Base-by-base conservation (phyloP, 2,329 filamentous ascomycete genomes). In the Diaporthe australafricana region DNA sequence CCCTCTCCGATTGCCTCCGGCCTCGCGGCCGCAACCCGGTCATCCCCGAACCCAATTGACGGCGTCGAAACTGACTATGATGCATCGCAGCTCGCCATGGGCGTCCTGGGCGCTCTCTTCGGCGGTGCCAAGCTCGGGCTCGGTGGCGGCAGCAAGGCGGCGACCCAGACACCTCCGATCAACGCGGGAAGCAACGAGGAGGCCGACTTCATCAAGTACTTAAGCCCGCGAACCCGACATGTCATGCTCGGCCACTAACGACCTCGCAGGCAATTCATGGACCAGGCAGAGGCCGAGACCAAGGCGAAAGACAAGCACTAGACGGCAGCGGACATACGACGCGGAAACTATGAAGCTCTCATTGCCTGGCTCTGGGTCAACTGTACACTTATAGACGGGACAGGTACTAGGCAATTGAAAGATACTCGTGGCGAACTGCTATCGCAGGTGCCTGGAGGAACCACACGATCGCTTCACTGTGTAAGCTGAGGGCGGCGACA, bases 131-230 rank as follows among this genome's bases (percentile, higher is more conserved):
- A 86, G 80, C 77, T 83, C 48, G 81, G 83, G 68, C 72, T 83
- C 70, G 80, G 83, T 62, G 85, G 88, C 73, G 80, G 84, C 79
- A 84, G 84, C 81, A 84, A 83, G 80, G 78, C 79, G 76, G 73
- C 80, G 75, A 76, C 80, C 62, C 83, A 85, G 72, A 80, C 86
- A 63, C 89, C 89, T 74, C 89, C 89, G 65, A 89, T 91, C 84
- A 90, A 90, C 81, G 89, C 89, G 73, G 86, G 87, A 67, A 89
- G 85, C 83, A 84, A 88, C 77, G 89, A 90, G 79, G 89, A 91
- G 84, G 88, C 86, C 81, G 87, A 90, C 80, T 91, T 91, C 82
- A 90, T 91, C 85, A 89, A 90, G 89, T 90, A 81, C 84, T 87
- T 79, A 68, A 57, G 67, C 71, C 70, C 68, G 72, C 67, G n/a